These are phyloP conservation scores for Clarireedia sp. DNA, from an alignment of 2,329 filamentous ascomycete species.

Conservation along the genomic window DNA sequence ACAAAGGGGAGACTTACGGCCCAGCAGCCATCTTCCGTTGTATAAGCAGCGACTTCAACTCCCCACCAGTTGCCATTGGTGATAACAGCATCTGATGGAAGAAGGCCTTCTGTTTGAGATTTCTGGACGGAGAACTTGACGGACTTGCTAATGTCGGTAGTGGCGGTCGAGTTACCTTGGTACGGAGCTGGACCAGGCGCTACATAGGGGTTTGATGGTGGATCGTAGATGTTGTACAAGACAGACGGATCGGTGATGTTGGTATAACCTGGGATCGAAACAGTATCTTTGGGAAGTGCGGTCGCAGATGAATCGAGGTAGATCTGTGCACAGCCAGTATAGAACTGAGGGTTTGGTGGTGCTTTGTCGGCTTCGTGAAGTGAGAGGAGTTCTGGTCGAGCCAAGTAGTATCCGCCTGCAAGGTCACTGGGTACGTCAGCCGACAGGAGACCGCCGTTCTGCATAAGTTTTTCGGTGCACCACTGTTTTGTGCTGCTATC, in stretches of 20 bases:
- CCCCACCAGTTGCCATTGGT: constrained; percentile 70
- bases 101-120: constrained; percentile 39
- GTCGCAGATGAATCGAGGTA: constrained; percentile 47
- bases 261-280: constrained; percentile 61
- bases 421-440: constrained; percentile 54
- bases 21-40: constrained; percentile 52
- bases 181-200: constrained; percentile 46
- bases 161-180: constrained; percentile 11
- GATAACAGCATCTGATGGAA: constrained; percentile 49
- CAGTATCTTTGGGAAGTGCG: constrained; percentile 42
- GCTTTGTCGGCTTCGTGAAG: constrained; percentile 53
- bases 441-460: constrained; percentile 54
- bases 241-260: constrained; percentile 45
- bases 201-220: constrained; percentile 43
- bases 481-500: constrained; percentile 47
- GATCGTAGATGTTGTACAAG: constrained; percentile 56
- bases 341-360: constrained; percentile 61
- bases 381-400: constrained; percentile 61
- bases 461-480: constrained; percentile 64
- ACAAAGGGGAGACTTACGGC: constrained; percentile 27
- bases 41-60: constrained; percentile 50
- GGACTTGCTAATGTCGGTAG: neutral
- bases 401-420: constrained; percentile 60
- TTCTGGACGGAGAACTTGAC: constrained; percentile 10
- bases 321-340: constrained; percentile 64